These are phyloP conservation scores for Chytriomyces sp. DNA, from an alignment of 192 early-diverging fungal species.

Conservation along the genomic window DNA sequence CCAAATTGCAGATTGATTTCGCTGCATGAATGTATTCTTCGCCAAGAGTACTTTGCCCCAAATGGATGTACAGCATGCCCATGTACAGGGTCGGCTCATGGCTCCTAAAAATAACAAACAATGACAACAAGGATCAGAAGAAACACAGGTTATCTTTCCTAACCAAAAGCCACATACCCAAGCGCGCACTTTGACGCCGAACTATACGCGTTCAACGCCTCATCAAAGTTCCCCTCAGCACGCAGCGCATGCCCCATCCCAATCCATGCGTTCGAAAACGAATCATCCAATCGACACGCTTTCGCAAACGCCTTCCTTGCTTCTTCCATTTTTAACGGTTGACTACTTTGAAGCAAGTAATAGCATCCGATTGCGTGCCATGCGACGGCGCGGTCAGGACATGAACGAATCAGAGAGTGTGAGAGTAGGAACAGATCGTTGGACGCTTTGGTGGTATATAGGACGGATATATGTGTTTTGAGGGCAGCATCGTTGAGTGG, in stretches of 20 bases:
- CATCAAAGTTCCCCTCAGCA: conserved; percentile 74
- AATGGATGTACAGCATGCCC: conserved; percentile 76
- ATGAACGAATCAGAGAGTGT: conserved; percentile 72
- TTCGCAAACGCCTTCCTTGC: conserved; percentile 74
- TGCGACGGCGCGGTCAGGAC: conserved; percentile 61
- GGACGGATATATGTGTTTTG: conserved; percentile 68
- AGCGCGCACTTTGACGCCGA: conserved; percentile 65
- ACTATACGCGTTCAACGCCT: conserved; percentile 76
- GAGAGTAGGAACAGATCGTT: conserved; percentile 75
- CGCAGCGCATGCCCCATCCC: conserved; percentile 82
- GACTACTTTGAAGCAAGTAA: conserved; percentile 50
- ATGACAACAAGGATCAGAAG: conserved; percentile 13
- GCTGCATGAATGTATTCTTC: conserved; percentile 65
- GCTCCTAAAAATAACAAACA: conserved; percentile 52
- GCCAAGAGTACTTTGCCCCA: conserved; percentile 61
- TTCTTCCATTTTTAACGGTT: conserved; percentile 53
- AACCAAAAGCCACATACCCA: conserved; percentile 57
- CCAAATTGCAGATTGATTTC: conserved; percentile 55
- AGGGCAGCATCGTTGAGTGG: conserved; percentile 63
- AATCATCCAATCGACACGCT: conserved; percentile 62
- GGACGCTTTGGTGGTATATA: conserved; percentile 65
- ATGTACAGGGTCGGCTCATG: conserved; percentile 75
- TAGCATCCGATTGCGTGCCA: conserved; percentile 86
- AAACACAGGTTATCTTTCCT: conserved; percentile 3
- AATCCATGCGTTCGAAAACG: conserved; percentile 76